These are phyloP conservation scores for Tieghemostelium lacteum DNA, from an alignment of 78 protist genomes.

Conservation along the genomic window DNA sequence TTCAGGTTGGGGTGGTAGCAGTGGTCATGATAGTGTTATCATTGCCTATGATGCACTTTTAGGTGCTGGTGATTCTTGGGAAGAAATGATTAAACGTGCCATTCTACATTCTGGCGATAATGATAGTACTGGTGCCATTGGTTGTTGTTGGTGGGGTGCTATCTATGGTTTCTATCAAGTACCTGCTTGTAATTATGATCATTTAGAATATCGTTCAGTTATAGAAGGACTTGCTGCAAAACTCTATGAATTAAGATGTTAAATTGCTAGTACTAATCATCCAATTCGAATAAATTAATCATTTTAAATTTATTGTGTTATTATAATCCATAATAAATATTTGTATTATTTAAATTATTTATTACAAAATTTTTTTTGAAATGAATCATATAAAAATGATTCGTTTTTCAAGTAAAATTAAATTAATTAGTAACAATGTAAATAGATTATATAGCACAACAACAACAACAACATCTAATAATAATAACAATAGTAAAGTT, in stretches of 20 bases:
- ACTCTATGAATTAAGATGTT: neutral
- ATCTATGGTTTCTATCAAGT: conserved; percentile 80
- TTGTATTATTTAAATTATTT: no score
- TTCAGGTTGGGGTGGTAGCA: conserved; percentile 84
- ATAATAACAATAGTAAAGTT: no score
- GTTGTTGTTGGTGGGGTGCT: conserved; percentile 86
- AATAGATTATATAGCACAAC: no score
- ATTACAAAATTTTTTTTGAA: no score
- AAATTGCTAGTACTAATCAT: no score
- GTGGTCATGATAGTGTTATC: conserved; percentile 82
- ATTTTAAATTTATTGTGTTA: no score
- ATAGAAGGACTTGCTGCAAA: neutral
- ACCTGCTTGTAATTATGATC: conserved; percentile 45
- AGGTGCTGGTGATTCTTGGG: conserved; percentile 38
- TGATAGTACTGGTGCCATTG: conserved; percentile 90
- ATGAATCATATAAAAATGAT: no score
- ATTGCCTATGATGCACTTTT: conserved; percentile 88
- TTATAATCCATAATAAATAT: no score
- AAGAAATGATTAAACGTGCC: conserved; percentile 72
- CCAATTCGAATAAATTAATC: no score
- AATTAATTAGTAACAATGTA: no score
- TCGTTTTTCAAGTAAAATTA: no score
- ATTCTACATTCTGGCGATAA: conserved; percentile 85
- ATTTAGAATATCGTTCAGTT: conserved; percentile 22
- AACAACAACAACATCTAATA: no score